Evolutionary conservation across 2,329 filamentous ascomycete species (phyloP), one percentile per base, ranked within the genome.

Genomic region (Beauveria asiatica): DNA sequence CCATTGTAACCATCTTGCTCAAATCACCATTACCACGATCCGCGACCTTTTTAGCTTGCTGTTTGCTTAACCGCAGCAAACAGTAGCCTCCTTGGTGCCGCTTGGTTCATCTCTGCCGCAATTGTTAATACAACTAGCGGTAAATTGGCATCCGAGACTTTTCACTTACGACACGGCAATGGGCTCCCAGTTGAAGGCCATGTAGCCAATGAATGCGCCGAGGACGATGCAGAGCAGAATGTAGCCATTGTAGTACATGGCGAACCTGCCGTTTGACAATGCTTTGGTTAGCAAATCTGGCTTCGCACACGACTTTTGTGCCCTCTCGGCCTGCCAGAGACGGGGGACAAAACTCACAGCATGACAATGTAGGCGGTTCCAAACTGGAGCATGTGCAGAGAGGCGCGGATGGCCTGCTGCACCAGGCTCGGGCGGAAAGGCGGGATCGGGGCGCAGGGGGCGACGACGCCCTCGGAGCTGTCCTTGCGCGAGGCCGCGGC

Each of bases 161-260:
- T 16, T 9, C 8, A 67, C 70, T 61, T 66, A 73, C 70, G 65
- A 63, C 5, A 68, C 63, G 8, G 68, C 63, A 17, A 83, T 66
- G 0, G 70, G 74, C 69, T 89, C 87, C 87, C 88, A 92, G 33
- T 85, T 82, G 70, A 90, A 93, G 62, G 89, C 68, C 64, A 92
- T 90, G 13, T 82, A 79, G 17, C 90, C 90, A 5, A 92, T 60
- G 64, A 84, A 90, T 0, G 87, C 84, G 1, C 90, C 90, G 59
- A 93, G 81, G 63, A 93, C 83, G 70, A 94, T 90, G 65, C 85
- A 90, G 62, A 93, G 86, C 70, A 94, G 89, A 64, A 94, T 80
- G 72, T 90, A 94, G 10, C 86, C 83, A 65, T 84, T 84, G 73
- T 80, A 85, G 70, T 84, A 83, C 80, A 83, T 83, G 64, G 79